These are phyloP conservation scores for Pythium coloratum DNA, from an alignment of 352 stramenopile genomes.

Conservation along the genomic window DNA sequence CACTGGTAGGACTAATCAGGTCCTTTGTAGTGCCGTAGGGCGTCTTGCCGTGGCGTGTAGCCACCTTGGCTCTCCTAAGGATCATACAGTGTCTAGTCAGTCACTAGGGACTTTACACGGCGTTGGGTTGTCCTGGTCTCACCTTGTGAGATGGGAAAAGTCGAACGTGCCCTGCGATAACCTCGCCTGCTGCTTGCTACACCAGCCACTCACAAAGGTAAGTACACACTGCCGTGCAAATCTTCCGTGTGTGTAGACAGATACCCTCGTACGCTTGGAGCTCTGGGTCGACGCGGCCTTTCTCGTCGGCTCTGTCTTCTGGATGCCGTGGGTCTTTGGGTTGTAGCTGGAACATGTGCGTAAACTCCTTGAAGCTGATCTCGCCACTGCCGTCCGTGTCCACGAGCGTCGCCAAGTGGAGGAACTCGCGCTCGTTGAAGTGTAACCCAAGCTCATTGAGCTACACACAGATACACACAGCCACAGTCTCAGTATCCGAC, in stretches of 20 bases:
- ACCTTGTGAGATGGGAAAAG: constrained; percentile 49
- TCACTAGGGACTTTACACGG: not conserved
- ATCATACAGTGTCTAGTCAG: constrained; percentile 1
- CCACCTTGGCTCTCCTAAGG: constrained; percentile 33
- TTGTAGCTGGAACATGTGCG: constrained; percentile 31
- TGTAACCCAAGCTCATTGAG: constrained; percentile 50
- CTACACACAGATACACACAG: constrained; percentile 16
- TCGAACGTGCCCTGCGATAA: constrained; percentile 35
- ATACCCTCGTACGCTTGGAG: constrained; percentile 1
- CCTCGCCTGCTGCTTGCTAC: constrained; percentile 16
- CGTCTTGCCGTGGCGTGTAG: constrained; percentile 44
- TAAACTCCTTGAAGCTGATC: constrained; percentile 67
- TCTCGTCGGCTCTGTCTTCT: not conserved
- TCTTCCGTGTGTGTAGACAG: not conserved
- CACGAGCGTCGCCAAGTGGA: constrained; percentile 36
- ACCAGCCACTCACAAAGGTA: not conserved
- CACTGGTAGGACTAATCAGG: constrained; percentile 12
- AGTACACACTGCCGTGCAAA: too few species aligned
- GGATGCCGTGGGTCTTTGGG: not conserved
- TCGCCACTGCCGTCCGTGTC: constrained; percentile 51
- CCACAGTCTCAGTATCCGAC: not conserved
- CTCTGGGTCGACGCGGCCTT: not conserved
- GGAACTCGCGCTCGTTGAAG: constrained; percentile 51
- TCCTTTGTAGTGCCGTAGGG: constrained; percentile 38
- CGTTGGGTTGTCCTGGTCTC: not conserved